Evolutionary conservation across 306 rosid genomes (phyloP).

Genomic region (Cicer arietinum): DNA sequence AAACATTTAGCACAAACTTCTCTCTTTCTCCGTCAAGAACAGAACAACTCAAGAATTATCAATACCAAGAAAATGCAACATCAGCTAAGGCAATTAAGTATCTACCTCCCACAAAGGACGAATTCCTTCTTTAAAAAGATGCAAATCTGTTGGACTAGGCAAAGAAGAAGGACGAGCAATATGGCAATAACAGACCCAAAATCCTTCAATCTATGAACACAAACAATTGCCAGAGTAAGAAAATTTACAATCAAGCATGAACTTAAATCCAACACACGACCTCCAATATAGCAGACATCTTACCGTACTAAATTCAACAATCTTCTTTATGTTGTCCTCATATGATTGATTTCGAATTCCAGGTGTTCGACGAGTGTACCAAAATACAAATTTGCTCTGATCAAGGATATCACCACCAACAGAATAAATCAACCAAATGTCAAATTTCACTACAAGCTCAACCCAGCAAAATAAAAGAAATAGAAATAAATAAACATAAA

Average conservation of each 20-base stretch:
- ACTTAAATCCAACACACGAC: slow-evolving; percentile 19
- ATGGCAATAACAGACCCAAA: slow-evolving; percentile 94
- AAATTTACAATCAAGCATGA: slow-evolving; percentile 3
- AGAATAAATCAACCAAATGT: slow-evolving; percentile 25
- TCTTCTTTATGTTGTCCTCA: slow-evolving; percentile 92
- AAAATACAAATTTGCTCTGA: slow-evolving; percentile 79
- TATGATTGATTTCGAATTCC: slow-evolving; percentile 83
- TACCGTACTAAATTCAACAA: slow-evolving; percentile 89
- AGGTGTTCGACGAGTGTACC: slow-evolving; percentile 97
- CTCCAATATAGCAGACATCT: slow-evolving; percentile 28
- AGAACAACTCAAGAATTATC: slow-evolving; percentile 22
- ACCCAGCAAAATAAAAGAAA: neutral
- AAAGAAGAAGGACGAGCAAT: slow-evolving; percentile 79
- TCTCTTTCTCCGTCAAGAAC: neutral
- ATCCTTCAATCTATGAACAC: slow-evolving; percentile 77
- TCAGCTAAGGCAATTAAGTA: slow-evolving; percentile 21
- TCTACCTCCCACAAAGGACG: slow-evolving; percentile 96
- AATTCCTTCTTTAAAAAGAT: slow-evolving; percentile 93
- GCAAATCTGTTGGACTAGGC: slow-evolving; percentile 97
- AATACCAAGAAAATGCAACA: slow-evolving; percentile 24
- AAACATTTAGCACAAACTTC: neutral
- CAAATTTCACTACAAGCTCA: slow-evolving; percentile 14
- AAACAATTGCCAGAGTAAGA: slow-evolving; percentile 6
- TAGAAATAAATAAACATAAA: slow-evolving; percentile 5
- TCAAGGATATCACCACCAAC: slow-evolving; percentile 28